A percentile compares a stretch with the other conserved stretches of the same genome.
Evolutionary conservation across 139 green algal genomes (phyloP).

Genomic region (Chlorella ohadii): DNA sequence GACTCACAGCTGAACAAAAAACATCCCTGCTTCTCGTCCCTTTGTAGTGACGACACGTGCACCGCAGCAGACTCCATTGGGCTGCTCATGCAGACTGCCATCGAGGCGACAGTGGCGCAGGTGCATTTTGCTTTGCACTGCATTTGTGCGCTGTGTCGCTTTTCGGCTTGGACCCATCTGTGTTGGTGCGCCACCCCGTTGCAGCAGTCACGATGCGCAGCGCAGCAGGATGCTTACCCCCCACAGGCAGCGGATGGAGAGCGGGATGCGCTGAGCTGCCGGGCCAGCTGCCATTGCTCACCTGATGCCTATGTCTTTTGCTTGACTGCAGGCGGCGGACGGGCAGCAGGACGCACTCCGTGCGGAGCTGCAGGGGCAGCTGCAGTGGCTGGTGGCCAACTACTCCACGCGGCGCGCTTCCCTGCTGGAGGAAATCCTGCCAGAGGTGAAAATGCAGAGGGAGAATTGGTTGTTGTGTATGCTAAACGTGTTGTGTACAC

Average conservation of each 20-base stretch:
- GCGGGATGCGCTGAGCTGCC: too few relatives aligned
- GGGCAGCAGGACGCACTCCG: background rate
- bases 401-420: constrained; percentile 49
- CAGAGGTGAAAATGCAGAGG: constrained; percentile 33
- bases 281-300: background rate
- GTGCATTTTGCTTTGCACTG: constrained; percentile 8
- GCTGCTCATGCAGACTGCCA: constrained; percentile 63
- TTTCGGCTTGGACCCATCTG: too few relatives aligned
- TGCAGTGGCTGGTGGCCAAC: constrained; percentile 57
- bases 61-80: constrained; percentile 70
- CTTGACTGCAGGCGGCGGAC: constrained; percentile 9
- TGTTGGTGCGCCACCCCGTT: too few relatives aligned
- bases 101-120: constrained; percentile 36
- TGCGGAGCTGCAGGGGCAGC: constrained; percentile 32
- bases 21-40: too few relatives aligned
- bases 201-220: too few relatives aligned
- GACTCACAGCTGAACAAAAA: too few relatives aligned
- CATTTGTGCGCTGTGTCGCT: background rate
- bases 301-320: background rate
- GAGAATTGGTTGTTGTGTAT: too few relatives aligned
- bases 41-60: constrained; percentile 72
- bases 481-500: too few relatives aligned
- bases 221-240: too few relatives aligned
- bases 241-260: too few relatives aligned
- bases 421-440: constrained; percentile 59